Evolutionary conservation across 768 basidiomycete species (phyloP), one percentile per base, ranked within the genome.

Genomic region (Pisolithus orientalis): DNA sequence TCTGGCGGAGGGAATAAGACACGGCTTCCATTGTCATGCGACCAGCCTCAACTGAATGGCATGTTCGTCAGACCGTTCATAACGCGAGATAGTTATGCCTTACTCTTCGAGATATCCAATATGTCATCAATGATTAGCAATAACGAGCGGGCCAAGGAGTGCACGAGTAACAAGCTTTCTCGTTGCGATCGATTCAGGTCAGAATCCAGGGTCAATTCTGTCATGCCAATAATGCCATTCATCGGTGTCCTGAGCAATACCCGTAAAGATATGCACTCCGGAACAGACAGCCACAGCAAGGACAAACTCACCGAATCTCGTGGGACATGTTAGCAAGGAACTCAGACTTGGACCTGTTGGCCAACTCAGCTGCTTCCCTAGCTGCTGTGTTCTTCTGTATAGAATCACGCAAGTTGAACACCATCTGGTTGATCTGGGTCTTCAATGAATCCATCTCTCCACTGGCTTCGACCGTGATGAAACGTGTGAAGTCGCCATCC

Each of bases 171-270:
- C 66, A 99, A 74, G 67, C 94, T 96, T 74, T 98, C 96, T 55
- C 95, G 76, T 69, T 98, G 96, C 38, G 90, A 89, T 57, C 95
- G 73, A 55, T 94, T 96, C 59, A 99, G 71, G 66, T 99, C 96
- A 42, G 89, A 93, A 64, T 99, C 96, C 21, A 99, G 83, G 9
- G 96, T 97, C 52, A 99, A 72, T 69, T 95, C 94, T 25, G 95
- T 99, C 94, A 99, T 94, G n/a, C 95, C 95, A 59, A 99, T 98
- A 68, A 99, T 99, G 64, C 96, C 95, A 65, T 98, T 99, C 95
- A 98, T 99, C 0, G 96, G 96, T 24, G 96, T 98, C 66, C 95
- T 93, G 63, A n/a, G 28, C 43, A 14, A 34, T 37, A 47, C 47
- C 21, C 34, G n/a, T 47, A 13, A 47, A 21, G 10, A 43, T 29